phyloP scores from a whole-genome alignment of 192 early-diverging fungal genomes.

The Geranomyces michiganensis region DNA sequence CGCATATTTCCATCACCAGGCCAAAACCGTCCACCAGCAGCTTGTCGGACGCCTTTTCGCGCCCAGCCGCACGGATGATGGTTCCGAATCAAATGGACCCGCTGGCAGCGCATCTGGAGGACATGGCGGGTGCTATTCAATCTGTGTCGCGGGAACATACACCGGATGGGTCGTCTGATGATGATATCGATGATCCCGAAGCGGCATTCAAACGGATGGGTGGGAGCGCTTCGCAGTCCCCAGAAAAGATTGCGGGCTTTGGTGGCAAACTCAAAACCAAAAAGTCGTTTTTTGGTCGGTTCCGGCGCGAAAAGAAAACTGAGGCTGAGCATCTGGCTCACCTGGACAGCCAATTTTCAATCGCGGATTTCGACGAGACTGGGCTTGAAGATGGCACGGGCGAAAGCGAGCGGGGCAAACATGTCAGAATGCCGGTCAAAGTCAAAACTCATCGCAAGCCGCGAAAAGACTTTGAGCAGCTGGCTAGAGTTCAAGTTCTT shows the following conservation, averaged over 20 bases:
- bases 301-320: conserved; percentile 22
- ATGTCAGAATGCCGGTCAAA: conserved; percentile 25
- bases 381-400: not conserved
- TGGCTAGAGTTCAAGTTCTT: conserved; percentile 37
- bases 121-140: not conserved
- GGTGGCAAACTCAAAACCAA: conserved; percentile 14
- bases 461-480: conserved; percentile 32
- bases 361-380: conserved; percentile 16
- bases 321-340: conserved; percentile 1
- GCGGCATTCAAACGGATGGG: not conserved
- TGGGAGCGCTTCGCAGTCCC: not conserved
- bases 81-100: conserved; percentile 22
- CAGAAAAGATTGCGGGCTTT: not conserved
- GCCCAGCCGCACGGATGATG: not conserved
- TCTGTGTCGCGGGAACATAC: conserved; percentile 5
- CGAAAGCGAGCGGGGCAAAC: not conserved
- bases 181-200: conserved; percentile 12
- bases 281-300: conserved; percentile 25
- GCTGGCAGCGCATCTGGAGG: conserved; percentile 23
- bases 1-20: conserved; percentile 4
- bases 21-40: not conserved
- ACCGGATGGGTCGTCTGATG: conserved; percentile 19
- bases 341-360: conserved; percentile 12
- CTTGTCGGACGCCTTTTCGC: not conserved
- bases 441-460: conserved; percentile 39